Evolutionary conservation across 2,329 filamentous ascomycete genomes (phyloP).

Genomic region (Cladorrhinum sp.): DNA sequence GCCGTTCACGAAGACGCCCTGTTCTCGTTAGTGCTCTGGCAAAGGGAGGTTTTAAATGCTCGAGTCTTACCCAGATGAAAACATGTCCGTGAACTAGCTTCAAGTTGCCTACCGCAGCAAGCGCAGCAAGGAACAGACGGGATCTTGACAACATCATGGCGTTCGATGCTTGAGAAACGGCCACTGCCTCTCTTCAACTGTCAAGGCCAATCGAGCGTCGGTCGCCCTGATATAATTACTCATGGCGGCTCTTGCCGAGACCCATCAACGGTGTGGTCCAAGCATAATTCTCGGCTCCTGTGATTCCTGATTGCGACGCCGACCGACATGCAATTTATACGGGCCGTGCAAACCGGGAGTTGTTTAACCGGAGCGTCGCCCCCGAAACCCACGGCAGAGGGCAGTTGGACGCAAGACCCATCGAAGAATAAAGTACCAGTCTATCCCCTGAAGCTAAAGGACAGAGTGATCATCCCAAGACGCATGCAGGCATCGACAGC

Average conservation of each 20-base stretch:
- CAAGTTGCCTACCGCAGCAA: conserved; percentile 12
- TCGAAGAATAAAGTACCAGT: neutral
- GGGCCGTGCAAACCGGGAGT: conserved; percentile 3
- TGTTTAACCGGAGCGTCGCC: conserved; percentile 5
- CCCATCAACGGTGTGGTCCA: neutral
- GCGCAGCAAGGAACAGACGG: conserved; percentile 1
- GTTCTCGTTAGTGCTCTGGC: neutral
- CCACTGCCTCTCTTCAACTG: neutral
- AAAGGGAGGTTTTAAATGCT: neutral
- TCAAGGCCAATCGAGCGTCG: neutral
- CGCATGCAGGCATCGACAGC: no score
- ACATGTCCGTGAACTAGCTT: conserved; percentile 20
- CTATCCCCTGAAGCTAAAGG: no score
- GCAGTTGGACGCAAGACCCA: neutral
- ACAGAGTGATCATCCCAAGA: no score
- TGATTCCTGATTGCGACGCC: neutral
- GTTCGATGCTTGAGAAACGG: neutral
- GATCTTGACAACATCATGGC: neutral
- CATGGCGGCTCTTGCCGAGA: neutral
- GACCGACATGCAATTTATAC: neutral
- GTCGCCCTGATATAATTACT: neutral
- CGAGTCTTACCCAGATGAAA: conserved; percentile 25
- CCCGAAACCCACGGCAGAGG: neutral
- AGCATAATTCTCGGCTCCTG: neutral
- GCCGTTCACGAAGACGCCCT: conserved; percentile 28